Base-by-base conservation (phyloP, 164 flowering plant genomes). In the Stephania japonica region DNA sequence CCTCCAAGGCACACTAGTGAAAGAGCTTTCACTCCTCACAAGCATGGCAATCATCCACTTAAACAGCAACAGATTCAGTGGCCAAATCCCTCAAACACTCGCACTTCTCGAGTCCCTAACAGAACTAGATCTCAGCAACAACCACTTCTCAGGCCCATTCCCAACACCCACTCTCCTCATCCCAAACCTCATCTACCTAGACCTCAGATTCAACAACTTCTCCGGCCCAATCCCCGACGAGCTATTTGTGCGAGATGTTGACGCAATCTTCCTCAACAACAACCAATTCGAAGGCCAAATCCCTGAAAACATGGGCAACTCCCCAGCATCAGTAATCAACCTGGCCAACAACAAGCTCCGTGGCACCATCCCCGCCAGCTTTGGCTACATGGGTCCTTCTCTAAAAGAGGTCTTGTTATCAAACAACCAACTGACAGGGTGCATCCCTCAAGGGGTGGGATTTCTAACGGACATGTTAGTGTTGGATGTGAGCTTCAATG, bases 111-210 rank as follows among this genome's bases (percentile, higher is more conserved):
- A 43, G 0, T 78, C 82, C 7, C 89, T 94, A 10, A 78, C 84
- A 62, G 99, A 94, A 70, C 70, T 94, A 24, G 99, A 94, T 83
- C 84, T 94, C 61, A 94, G 99, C 65, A 94, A 92, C 83, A 94
- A 94, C 79, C 79, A 66, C 0, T 85, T 94, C 66, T 87, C 99
- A 0, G 99, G 99, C 21, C 78, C 86, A 44, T 94, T 92, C 70
- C 99, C 99, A 6, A 18, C 73, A 0, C 72, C 73, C 50, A 72
- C 77, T 8, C 81, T 91, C n/a, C 70, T 73, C 68, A 80, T 94
- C 0, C 99, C 92, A 24, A 86, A 80, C 27, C 90, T 94, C 25
- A 69, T 90, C 5, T 94, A 87, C 73, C 78, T 94, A 21, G 99
- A 94, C 87, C 83, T 92, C 75, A 85, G 99, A 59, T 91, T 83